phyloP scores from a whole-genome alignment of 2,329 filamentous ascomycete genomes.

The Colletotrichum salicis region DNA sequence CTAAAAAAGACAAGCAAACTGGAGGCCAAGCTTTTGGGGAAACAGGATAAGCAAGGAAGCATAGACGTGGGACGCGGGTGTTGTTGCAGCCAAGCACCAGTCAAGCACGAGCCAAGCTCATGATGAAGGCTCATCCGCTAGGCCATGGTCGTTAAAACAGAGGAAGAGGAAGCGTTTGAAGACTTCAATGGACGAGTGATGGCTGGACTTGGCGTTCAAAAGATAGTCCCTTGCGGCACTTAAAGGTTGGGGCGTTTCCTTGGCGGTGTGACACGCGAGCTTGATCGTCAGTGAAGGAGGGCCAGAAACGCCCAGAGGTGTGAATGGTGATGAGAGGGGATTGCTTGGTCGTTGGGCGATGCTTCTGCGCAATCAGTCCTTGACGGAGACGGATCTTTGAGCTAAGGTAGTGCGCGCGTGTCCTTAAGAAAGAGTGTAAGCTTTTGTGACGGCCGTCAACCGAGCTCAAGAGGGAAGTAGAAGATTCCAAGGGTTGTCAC shows the following conservation, averaged over 20 bases:
- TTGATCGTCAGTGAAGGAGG: conserved; percentile 10
- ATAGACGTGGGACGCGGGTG: neutral
- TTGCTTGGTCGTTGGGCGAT: neutral
- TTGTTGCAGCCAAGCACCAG: neutral
- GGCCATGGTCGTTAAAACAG: neutral
- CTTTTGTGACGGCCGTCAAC: neutral
- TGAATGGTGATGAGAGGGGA: neutral
- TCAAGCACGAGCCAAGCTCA: neutral
- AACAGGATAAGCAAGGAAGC: conserved; percentile 10
- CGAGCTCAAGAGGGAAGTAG: neutral
- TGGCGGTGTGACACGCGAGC: conserved; percentile 22
- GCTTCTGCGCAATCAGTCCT: neutral
- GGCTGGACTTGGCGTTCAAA: neutral
- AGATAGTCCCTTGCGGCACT: conserved; percentile 22
- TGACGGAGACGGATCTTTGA: neutral
- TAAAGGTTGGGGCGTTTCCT: conserved; percentile 11
- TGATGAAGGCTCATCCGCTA: neutral
- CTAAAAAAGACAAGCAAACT: neutral
- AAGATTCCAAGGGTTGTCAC: neutral
- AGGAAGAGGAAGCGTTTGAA: neutral
- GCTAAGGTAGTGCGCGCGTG: neutral
- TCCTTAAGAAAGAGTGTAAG: neutral
- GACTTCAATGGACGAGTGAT: neutral
- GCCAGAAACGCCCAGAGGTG: neutral
- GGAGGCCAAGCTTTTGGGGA: conserved; percentile 13